A percentile compares a stretch with the other conserved stretches of the same genome.
Evolutionary conservation across 345 rosid species (phyloP).

Genomic region (Arabis alpina): DNA sequence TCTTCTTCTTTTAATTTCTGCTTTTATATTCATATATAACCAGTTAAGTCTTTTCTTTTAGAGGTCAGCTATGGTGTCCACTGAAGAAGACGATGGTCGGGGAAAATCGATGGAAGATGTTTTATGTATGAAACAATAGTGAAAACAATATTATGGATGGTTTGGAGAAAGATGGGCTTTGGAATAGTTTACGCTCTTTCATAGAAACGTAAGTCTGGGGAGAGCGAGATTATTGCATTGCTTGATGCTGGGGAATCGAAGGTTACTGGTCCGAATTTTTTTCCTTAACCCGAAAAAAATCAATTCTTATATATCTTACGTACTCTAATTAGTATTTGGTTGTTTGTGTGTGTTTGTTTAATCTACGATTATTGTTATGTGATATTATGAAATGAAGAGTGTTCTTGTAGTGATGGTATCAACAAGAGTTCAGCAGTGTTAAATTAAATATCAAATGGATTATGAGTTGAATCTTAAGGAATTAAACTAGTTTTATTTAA

Average conservation of each 20-base stretch:
- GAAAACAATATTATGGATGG: neutral
- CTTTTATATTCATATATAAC: constrained; percentile 5
- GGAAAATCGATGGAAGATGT: constrained; percentile 15
- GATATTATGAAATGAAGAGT: constrained; percentile 4
- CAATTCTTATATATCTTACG: constrained; percentile 34
- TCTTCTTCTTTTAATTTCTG: constrained; percentile 7
- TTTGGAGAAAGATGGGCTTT: constrained; percentile 34
- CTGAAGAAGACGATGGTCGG: constrained; percentile 27
- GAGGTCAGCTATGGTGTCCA: constrained; percentile 38
- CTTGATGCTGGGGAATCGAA: constrained; percentile 44
- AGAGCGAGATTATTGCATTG: constrained; percentile 49
- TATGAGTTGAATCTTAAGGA: constrained; percentile 20
- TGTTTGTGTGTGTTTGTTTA: constrained; percentile 4
- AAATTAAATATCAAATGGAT: neutral
- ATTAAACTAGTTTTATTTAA: neutral
- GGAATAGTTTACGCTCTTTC: constrained; percentile 47
- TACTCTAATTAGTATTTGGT: constrained; percentile 7
- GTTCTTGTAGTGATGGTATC: constrained; percentile 19
- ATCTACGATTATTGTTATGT: neutral
- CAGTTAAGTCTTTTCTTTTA: constrained; percentile 10
- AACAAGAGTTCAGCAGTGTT: neutral
- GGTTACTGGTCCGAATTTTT: constrained; percentile 49
- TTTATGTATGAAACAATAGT: constrained; percentile 21
- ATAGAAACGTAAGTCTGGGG: constrained; percentile 40
- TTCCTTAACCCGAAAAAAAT: constrained; percentile 43